phyloP scores from a whole-genome alignment of 208 protist species.

The Tetramitus jugosus region DNA sequence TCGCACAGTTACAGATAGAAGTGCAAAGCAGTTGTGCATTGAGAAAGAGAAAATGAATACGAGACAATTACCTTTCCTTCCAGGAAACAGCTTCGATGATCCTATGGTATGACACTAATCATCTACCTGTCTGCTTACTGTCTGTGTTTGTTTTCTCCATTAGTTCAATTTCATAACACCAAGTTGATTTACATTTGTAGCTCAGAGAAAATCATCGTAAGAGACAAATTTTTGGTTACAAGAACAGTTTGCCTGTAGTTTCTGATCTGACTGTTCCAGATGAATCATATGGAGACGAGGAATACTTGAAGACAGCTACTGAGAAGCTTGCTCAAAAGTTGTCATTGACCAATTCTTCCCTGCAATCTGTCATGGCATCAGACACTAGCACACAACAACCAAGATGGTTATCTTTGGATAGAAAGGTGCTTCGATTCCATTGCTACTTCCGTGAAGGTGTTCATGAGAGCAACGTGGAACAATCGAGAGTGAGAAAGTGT shows the following conservation, averaged over 20 bases:
- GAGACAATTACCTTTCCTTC: conserved; percentile 13
- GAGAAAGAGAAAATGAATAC: no score
- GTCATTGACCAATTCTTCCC: background rate
- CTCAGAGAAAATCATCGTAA: conserved; percentile 16
- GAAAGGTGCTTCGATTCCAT: conserved; percentile 88
- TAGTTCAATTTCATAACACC: no score
- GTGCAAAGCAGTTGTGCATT: no score
- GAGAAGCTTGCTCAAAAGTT: conserved; percentile 15
- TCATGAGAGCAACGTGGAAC: conserved; percentile 71
- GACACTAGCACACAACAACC: conserved; percentile 59
- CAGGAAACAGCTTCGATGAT: conserved; percentile 8
- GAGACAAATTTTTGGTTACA: background rate
- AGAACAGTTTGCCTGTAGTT: background rate
- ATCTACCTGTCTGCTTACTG: no score
- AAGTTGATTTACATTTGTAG: no score
- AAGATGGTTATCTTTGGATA: conserved; percentile 74
- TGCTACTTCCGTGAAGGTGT: conserved; percentile 86
- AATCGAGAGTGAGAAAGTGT: conserved; percentile 71
- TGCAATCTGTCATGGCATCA: background rate
- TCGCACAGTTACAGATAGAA: no score
- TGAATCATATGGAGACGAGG: no score
- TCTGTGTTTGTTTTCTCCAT: no score
- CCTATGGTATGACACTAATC: no score
- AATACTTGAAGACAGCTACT: background rate
- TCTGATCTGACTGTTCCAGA: background rate